Conservation (phyloP, 495 filamentous ascomycete genomes). For the Pseudoneurospora amorphoporcata region DNA sequence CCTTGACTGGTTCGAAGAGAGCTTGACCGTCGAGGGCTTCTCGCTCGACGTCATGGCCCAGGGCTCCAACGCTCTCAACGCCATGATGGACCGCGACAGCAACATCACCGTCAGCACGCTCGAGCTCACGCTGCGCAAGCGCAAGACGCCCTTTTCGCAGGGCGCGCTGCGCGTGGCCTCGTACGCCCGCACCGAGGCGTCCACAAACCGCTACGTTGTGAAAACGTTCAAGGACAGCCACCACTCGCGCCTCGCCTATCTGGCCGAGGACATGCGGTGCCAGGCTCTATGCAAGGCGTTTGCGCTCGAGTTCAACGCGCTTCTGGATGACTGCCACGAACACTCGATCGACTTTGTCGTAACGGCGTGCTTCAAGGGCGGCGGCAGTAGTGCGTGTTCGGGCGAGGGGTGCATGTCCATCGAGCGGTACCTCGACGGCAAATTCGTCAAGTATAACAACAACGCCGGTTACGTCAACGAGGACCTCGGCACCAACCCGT, state of each 20-base stretch:
- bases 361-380: slow-evolving; percentile 17
- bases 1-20: slow-evolving; percentile 23
- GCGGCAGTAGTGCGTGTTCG: not conserved
- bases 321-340: slow-evolving; percentile 7
- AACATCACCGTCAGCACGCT: slow-evolving; percentile 18
- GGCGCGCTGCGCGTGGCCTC: slow-evolving; percentile 20
- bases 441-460: slow-evolving; percentile 32
- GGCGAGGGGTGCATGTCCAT: slow-evolving; percentile 12
- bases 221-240: slow-evolving; percentile 23
- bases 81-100: slow-evolving; percentile 23
- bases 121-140: slow-evolving; percentile 19
- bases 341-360: slow-evolving; percentile 26
- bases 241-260: slow-evolving; percentile 16
- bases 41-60: slow-evolving; percentile 13
- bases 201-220: slow-evolving; percentile 20
- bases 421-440: slow-evolving; percentile 25
- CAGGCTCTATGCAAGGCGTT: slow-evolving; percentile 31
- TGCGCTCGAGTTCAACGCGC: slow-evolving; percentile 30
- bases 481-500: slow-evolving; percentile 7
- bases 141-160: slow-evolving; percentile 22
- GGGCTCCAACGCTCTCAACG: slow-evolving; percentile 10
- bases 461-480: slow-evolving; percentile 26
- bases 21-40: slow-evolving; percentile 18
- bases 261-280: slow-evolving; percentile 26
- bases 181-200: slow-evolving; percentile 22